These are phyloP conservation scores for Penicillium atrosanguineum DNA, from an alignment of 495 filamentous ascomycete species.

Conservation along the genomic window DNA sequence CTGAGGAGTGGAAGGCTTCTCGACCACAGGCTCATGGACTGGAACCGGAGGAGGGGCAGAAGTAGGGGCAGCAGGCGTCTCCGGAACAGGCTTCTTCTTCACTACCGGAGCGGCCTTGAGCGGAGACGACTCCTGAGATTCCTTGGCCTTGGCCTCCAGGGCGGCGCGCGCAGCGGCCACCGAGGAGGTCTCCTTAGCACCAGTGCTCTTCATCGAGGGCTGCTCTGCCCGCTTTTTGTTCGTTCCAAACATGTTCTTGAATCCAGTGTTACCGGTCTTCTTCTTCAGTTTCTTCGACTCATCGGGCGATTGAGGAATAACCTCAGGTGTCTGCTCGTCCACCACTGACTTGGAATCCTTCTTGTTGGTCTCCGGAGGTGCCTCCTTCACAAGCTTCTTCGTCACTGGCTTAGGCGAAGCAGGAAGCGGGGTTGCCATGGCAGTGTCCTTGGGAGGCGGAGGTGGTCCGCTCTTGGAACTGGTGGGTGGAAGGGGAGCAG, in stretches of 20 bases:
- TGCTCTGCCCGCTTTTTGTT: slow-evolving; percentile 43
- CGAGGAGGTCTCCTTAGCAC: slow-evolving; percentile 33
- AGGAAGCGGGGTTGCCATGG: slow-evolving; percentile 30
- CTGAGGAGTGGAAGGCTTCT: slow-evolving; percentile 22
- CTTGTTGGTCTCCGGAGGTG: slow-evolving; percentile 9
- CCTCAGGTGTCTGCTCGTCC: slow-evolving; percentile 21
- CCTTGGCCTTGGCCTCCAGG: slow-evolving; percentile 42
- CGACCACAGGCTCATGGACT: slow-evolving; percentile 9
- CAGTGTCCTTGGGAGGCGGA: slow-evolving; percentile 22
- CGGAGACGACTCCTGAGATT: slow-evolving; percentile 32
- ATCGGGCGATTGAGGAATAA: slow-evolving; percentile 27
- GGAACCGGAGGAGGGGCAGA: slow-evolving; percentile 10
- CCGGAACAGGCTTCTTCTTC: slow-evolving; percentile 40
- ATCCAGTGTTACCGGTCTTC: slow-evolving; percentile 43
- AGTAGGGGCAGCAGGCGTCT: slow-evolving; percentile 12
- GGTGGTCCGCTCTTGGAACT: slow-evolving; percentile 17
- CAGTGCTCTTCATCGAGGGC: slow-evolving; percentile 36
- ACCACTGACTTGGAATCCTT: slow-evolving; percentile 22
- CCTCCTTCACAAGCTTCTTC: slow-evolving; percentile 14
- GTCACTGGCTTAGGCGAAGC: slow-evolving; percentile 26
- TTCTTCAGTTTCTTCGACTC: slow-evolving; percentile 47
- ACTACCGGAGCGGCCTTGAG: slow-evolving; percentile 22
- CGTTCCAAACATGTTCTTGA: slow-evolving; percentile 49
- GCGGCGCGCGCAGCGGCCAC: slow-evolving; percentile 54
- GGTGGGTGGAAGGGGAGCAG: slow-evolving; percentile 11